Base-by-base conservation (phyloP, 768 basidiomycete genomes). In the Lentinula sp. region DNA sequence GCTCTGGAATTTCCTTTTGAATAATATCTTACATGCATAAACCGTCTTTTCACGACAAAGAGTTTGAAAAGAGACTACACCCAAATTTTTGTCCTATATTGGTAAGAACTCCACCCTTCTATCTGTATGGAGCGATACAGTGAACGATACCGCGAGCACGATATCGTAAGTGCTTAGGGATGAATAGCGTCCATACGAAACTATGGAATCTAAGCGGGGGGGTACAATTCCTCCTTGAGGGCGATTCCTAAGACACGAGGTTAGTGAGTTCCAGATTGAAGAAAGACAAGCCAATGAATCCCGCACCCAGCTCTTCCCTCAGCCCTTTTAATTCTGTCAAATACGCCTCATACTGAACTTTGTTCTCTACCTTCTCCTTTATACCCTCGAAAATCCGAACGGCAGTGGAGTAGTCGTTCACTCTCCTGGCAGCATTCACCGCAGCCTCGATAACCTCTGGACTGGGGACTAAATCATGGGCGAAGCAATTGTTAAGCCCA, bases 401-500 rank as follows among this genome's bases (percentile, higher is more conserved):
- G 45, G 96, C 95, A 43, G 97, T 99, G 46, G 96, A 88, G 74
- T 91, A 98, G 82, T 98, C 95, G 76, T 99, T 89, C 63, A 97
- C 93, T 66, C 95, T 85, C 65, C 97, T 81, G 20, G 92, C 85
- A 60, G 95, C 94, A 58, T 86, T 85, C 63, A 95, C 78, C 32
- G 93, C 93, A 64, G 92, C 90, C 77, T 95, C 93, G 59, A 95
- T 77, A 67, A 96, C 92, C 59, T 79, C 72, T 32, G 92, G 84
- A 1, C 91, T 84, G 4, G 94, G 94, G 13, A 97, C 95, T 64
- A 97, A 85, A 75, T 99, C 97, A 74, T 98, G 96, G 2, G 97
- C 93, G 73, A 99, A 99, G 80, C 95, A 98, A 83, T 99, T 99
- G 83, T 99, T 98, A 69, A 99, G 81, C 42, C 97, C 97, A 55